Evolutionary conservation across 441 rosid species (phyloP).

Genomic region (Melastoma candidum): DNA sequence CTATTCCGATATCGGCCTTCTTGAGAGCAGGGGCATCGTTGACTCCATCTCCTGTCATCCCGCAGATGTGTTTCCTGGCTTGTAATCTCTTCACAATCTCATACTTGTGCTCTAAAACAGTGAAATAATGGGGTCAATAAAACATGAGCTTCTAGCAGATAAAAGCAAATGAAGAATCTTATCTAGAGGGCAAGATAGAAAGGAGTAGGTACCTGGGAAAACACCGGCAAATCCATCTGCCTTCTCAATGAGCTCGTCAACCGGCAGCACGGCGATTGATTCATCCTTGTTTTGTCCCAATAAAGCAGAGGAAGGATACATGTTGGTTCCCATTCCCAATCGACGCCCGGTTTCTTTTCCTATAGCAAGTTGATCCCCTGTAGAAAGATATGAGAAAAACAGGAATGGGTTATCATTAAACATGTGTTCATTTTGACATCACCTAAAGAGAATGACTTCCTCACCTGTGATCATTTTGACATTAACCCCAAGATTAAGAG

Average conservation of each 20-base stretch:
- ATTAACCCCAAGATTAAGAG: conserved; percentile 15
- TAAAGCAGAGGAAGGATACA: conserved; percentile 15
- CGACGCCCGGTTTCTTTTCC: conserved; percentile 13
- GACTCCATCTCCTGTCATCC: conserved; percentile 16
- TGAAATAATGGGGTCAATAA: background rate
- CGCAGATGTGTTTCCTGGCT: conserved; percentile 14
- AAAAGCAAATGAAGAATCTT: background rate
- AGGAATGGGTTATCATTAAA: too few species aligned
- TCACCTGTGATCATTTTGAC: conserved; percentile 16
- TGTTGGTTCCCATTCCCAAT: conserved; percentile 15
- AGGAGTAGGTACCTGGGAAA: conserved; percentile 8
- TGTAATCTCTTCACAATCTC: conserved; percentile 15
- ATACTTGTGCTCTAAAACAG: conserved; percentile 12
- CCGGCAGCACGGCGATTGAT: conserved; percentile 5
- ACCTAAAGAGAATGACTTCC: background rate
- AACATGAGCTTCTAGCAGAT: background rate
- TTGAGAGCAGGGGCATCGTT: conserved; percentile 16
- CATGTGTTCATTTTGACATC: background rate
- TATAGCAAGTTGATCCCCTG: conserved; percentile 16
- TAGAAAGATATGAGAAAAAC: background rate
- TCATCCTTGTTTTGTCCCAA: conserved; percentile 8
- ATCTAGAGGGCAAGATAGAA: too few species aligned
- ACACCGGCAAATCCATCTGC: conserved; percentile 19
- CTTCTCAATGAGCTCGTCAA: conserved; percentile 15
- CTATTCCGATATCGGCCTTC: conserved; percentile 14